Conservation (phyloP, 1,139 yeast species). For the Ogataea hybrid region DNA sequence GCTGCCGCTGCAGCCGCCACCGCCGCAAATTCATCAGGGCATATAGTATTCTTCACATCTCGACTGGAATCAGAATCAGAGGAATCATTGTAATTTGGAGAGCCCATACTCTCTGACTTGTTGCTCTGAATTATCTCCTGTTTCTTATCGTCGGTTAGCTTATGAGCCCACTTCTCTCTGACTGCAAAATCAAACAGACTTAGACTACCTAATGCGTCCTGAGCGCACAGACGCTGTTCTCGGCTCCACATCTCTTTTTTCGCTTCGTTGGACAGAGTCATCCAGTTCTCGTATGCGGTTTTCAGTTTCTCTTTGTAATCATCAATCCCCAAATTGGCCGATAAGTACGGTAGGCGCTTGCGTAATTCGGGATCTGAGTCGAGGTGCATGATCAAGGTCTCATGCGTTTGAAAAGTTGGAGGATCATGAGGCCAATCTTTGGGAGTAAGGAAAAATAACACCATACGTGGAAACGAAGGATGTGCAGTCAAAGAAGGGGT, state of each 20-base stretch:
- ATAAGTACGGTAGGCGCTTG: conserved; percentile 16
- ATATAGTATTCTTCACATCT: conserved; percentile 17
- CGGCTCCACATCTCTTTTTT: conserved; percentile 40
- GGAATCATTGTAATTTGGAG: conserved; percentile 3
- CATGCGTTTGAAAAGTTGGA: conserved; percentile 43
- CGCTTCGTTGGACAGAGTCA: conserved; percentile 32
- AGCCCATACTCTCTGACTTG: conserved; percentile 6
- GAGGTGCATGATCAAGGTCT: conserved; percentile 21
- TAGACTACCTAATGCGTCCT: conserved; percentile 39
- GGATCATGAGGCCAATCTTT: conserved; percentile 49
- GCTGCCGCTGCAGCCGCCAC: conserved; percentile 32
- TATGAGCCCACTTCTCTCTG: conserved; percentile 37
- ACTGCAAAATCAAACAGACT: conserved; percentile 41
- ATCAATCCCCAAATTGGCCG: conserved; percentile 12
- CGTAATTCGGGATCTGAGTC: conserved; percentile 17
- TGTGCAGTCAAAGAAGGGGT: conserved; percentile 40
- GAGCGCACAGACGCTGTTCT: conserved; percentile 44
- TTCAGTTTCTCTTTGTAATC: conserved; percentile 33
- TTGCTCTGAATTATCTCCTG: conserved; percentile 14
- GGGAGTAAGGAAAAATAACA: conserved; percentile 43
- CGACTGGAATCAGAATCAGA: conserved; percentile 7
- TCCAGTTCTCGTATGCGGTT: conserved; percentile 45
- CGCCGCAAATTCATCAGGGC: conserved; percentile 28
- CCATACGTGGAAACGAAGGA: conserved; percentile 47
- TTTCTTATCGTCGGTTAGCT: conserved; percentile 30